phyloP scores from a whole-genome alignment of 306 rosid genomes.

The Malus asiatica region DNA sequence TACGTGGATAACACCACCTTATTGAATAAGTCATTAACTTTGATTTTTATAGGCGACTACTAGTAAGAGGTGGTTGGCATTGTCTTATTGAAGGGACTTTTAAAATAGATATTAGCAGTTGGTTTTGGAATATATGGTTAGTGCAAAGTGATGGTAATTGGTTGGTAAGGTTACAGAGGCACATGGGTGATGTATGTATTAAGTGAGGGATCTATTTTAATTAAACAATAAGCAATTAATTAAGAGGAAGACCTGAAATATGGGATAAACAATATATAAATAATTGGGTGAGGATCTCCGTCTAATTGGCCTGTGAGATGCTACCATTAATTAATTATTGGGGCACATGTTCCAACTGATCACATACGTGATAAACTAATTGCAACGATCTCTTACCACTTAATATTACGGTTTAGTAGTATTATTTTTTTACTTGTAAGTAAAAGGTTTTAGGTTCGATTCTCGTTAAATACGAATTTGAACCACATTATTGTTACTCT shows the following conservation, averaged over 20 bases:
- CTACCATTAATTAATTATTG: not conserved
- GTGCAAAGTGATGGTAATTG: slow-evolving; percentile 18
- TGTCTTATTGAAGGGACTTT: not conserved
- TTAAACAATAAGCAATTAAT: not conserved
- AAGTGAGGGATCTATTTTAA: not conserved
- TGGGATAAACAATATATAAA: not conserved
- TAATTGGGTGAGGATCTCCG: not conserved
- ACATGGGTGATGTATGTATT: slow-evolving; percentile 14
- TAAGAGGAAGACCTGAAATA: not conserved
- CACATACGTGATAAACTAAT: not conserved
- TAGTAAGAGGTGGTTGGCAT: not conserved
- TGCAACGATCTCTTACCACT: no score
- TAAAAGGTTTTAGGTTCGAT: accelerated
- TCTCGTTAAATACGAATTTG: accelerated
- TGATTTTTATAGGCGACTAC: not conserved
- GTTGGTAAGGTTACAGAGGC: slow-evolving; percentile 17
- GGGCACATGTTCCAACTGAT: not conserved
- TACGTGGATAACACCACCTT: accelerated
- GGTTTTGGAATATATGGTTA: not conserved
- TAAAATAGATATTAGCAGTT: not conserved
- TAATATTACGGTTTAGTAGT: no score
- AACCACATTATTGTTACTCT: accelerated
- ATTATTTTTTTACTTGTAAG: no score
- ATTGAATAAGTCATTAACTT: not conserved
- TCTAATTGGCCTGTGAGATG: not conserved